These are phyloP conservation scores for Saccharomycopsis babjevae DNA, from an alignment of 805 yeast species.

Conservation along the genomic window DNA sequence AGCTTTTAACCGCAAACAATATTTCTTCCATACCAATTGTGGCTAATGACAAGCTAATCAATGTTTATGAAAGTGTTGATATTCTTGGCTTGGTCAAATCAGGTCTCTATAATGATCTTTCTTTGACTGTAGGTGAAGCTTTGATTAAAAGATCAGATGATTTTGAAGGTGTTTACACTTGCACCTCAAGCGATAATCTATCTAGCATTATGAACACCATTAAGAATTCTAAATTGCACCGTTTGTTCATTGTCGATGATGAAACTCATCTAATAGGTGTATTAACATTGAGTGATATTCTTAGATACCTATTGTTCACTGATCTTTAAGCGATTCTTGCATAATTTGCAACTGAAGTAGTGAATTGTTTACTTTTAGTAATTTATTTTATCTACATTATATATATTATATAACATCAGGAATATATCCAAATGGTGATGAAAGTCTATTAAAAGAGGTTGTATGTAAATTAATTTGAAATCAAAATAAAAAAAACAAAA, in stretches of 20 bases:
- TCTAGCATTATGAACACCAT: constrained; percentile 90
- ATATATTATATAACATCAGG: not conserved
- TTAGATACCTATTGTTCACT: constrained; percentile 69
- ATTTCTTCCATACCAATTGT: constrained; percentile 91
- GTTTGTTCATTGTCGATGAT: constrained; percentile 88
- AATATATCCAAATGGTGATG: not conserved
- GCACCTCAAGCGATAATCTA: constrained; percentile 77
- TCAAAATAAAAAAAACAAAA: not conserved
- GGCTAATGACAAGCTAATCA: constrained; percentile 60
- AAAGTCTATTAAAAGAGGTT: not conserved
- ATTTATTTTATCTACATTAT: not conserved
- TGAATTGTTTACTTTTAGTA: not conserved
- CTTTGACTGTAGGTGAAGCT: constrained; percentile 92
- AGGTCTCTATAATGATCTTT: constrained; percentile 83
- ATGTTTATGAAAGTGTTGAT: constrained; percentile 94
- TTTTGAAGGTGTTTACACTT: constrained; percentile 95
- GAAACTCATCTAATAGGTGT: constrained; percentile 70
- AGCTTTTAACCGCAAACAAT: constrained; percentile 63
- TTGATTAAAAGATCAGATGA: constrained; percentile 88
- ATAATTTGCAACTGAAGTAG: not conserved
- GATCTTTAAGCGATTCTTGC: constrained; percentile 23
- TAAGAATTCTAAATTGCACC: constrained; percentile 79
- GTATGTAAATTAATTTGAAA: not conserved
- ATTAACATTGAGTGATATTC: constrained; percentile 82
- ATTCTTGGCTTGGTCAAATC: constrained; percentile 88